Percentiles rank a stretch among this genome's conserved stretches.
phyloP scores from a whole-genome alignment of 2,329 filamentous ascomycete species.

The Dothiorella sarmentorum region DNA sequence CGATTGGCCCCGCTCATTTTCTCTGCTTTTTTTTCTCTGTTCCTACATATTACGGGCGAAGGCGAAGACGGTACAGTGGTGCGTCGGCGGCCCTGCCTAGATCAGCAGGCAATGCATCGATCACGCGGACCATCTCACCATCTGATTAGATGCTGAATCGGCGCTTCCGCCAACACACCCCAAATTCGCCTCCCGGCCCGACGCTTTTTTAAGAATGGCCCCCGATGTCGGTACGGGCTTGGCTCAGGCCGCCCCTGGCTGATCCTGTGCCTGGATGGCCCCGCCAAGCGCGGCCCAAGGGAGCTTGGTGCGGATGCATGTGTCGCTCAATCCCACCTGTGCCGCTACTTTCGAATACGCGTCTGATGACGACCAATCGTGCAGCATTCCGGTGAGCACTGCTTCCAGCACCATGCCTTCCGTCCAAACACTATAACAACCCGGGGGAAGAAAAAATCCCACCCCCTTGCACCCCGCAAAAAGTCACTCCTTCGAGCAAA shows the following conservation, averaged over 20 bases:
- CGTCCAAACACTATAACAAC: no score
- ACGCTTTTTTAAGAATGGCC: neutral
- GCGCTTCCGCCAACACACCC: neutral
- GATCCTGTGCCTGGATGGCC: neutral
- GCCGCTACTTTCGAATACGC: neutral
- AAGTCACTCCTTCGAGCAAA: no score
- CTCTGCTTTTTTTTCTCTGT: neutral
- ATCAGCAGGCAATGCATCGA: neutral
- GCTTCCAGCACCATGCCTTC: no score
- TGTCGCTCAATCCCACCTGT: neutral
- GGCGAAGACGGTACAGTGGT: no score
- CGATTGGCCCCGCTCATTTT: slow-evolving; percentile 1
- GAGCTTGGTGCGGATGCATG: neutral
- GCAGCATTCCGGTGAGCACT: no score
- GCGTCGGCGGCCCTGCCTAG: neutral
- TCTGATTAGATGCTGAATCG: neutral
- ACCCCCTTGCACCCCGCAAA: no score
- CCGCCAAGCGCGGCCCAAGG: neutral
- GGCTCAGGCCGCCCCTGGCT: neutral
- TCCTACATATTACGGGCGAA: no score
- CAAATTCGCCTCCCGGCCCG: neutral
- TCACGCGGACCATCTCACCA: neutral
- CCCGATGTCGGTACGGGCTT: neutral
- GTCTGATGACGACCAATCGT: neutral
- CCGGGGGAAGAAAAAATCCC: no score